Evolutionary conservation across 2,329 filamentous ascomycete genomes (phyloP), one percentile per base, ranked within the genome.

Genomic region (Bipolaris cookei): DNA sequence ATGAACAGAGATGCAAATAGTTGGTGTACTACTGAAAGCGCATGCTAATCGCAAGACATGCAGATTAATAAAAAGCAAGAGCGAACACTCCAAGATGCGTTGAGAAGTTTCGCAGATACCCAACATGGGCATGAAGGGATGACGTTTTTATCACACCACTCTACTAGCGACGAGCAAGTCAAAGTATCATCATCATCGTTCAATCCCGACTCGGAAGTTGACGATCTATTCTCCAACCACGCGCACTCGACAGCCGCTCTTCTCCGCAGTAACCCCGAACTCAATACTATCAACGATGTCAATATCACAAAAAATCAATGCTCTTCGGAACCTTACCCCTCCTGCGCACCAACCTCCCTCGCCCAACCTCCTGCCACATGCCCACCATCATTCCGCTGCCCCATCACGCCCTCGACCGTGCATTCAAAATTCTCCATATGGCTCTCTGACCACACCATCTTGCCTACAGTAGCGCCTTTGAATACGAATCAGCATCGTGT

Each of bases 121-220:
- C 8, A 34, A 14, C n/a, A 30, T 20, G 38, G 32, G 11, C n/a
- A 43, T 4, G 32, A 51, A n/a, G 32, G 30, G 18, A 25, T 37
- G 34, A 38, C 32, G 20, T 35, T 37, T 48, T 25, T 20, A 37
- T 32, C 39, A 21, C 39, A 34, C 28, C 20, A 51, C 23, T 14
- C 5, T 18, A n/a, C 8, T 21, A 25, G 16, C 41, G 10, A 45
- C 4, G 14, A 35, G 39, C 39, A 25, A 42, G 38, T 41, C 38
- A 41, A 41, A 41, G 21, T 18, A 52, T 28, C 32, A 51, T 16
- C 11, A 25, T n/a, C 32, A 25, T 20, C 32, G 7, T 49, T 37
- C 23, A 51, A 34, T 23, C 53, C 53, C 39, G 38, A 55, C 34
- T 39, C 47, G 11, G 53, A 55, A 45, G 47, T 51, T 18, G 23